These are phyloP conservation scores for Amaranthus palmeri DNA, from an alignment of 148 eudicot genomes.

Conservation along the genomic window DNA sequence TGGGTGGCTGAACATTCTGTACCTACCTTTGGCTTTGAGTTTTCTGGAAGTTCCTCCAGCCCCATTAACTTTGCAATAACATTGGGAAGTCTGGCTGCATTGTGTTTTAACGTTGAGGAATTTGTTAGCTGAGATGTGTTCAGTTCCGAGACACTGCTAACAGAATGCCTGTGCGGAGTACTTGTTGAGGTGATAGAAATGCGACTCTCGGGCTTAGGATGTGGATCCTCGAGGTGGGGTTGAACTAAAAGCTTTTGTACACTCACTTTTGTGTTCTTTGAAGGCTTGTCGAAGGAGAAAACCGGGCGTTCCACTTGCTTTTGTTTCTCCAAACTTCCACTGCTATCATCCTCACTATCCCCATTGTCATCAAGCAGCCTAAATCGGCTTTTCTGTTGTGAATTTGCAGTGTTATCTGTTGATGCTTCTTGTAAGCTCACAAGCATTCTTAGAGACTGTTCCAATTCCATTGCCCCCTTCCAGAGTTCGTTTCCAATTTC, in stretches of 20 bases:
- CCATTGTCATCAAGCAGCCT: slow-evolving; percentile 59
- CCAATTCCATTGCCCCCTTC: slow-evolving; percentile 79
- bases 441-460: slow-evolving; percentile 77
- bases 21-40: slow-evolving; percentile 21
- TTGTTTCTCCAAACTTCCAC: slow-evolving; percentile 23
- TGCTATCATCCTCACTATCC: slow-evolving; percentile 43
- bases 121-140: too few relatives aligned
- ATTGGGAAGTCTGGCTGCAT: too few relatives aligned
- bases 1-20: slow-evolving; percentile 26
- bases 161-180: neutral
- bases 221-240: slow-evolving; percentile 5
- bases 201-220: slow-evolving; percentile 22
- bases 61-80: too few relatives aligned
- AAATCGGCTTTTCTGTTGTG: slow-evolving; percentile 47
- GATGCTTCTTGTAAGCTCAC: slow-evolving; percentile 79
- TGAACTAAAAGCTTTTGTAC: slow-evolving; percentile 30
- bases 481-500: slow-evolving; percentile 68
- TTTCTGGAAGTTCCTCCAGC: slow-evolving; percentile 54
- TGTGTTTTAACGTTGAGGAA: too few relatives aligned
- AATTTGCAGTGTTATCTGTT: slow-evolving; percentile 25
- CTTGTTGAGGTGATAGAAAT: slow-evolving; percentile 11
- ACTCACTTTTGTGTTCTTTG: slow-evolving; percentile 29
- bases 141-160: too few relatives aligned
- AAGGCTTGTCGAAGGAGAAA: slow-evolving; percentile 75
- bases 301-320: slow-evolving; percentile 58